Conservation (phyloP, 192 early-diverging fungal species). For the Backusella morwellensis region DNA sequence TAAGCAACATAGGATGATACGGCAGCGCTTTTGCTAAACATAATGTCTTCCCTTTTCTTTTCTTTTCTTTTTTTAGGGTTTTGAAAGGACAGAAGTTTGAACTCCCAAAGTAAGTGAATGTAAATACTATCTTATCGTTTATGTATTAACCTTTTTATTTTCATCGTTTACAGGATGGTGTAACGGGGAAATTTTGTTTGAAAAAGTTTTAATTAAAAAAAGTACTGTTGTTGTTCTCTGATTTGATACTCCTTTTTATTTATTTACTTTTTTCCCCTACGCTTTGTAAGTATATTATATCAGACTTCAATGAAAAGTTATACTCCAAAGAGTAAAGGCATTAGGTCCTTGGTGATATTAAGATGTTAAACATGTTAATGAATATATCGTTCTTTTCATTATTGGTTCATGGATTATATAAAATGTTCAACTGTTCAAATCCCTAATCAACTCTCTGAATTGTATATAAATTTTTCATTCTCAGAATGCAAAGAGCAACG, state of each 20-base stretch:
- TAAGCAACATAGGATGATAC: constrained; percentile 63
- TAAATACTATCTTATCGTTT: background rate
- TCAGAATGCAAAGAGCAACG: too few relatives aligned
- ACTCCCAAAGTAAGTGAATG: constrained; percentile 48
- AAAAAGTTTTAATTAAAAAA: constrained; percentile 9
- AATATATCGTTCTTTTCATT: too few relatives aligned
- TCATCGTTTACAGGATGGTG: background rate
- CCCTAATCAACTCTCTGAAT: too few relatives aligned
- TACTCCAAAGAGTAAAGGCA: background rate
- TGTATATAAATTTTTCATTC: too few relatives aligned
- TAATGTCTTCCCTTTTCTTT: background rate
- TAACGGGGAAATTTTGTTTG: background rate
- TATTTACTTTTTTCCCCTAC: background rate
- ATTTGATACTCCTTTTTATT: constrained; percentile 6
- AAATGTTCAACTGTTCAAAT: too few relatives aligned
- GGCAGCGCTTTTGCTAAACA: background rate
- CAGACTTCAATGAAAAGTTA: background rate
- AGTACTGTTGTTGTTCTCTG: background rate
- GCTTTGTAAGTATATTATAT: background rate
- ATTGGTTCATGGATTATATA: too few relatives aligned
- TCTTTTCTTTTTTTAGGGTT: constrained; percentile 42
- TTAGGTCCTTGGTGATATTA: background rate
- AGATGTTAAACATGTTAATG: background rate
- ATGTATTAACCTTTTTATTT: background rate
- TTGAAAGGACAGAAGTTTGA: constrained; percentile 68